A percentile compares a stretch with the other conserved stretches of the same genome.
Evolutionary conservation across 441 rosid genomes (phyloP).

Genomic region (Erodium trifolium): DNA sequence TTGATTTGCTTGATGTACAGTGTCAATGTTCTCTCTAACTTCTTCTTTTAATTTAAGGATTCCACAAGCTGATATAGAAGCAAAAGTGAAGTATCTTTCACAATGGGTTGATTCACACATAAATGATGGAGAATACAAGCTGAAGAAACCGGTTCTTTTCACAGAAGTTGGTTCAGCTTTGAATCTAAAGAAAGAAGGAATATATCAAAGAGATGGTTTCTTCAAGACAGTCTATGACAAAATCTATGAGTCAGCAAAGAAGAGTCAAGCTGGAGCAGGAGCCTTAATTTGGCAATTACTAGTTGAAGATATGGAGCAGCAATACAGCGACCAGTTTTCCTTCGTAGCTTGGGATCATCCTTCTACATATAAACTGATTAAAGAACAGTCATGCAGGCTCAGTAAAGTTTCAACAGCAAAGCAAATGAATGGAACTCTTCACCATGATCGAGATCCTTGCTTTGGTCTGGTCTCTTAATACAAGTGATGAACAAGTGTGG

Average conservation of each 20-base stretch:
- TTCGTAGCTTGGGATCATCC: slow-evolving; percentile 33
- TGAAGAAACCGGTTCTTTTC: slow-evolving; percentile 33
- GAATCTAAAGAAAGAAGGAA: slow-evolving; percentile 13
- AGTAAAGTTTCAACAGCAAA: slow-evolving; percentile 7
- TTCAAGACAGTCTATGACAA: slow-evolving; percentile 29
- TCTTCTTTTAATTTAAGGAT: slow-evolving; percentile 20
- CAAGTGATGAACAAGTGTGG: neutral
- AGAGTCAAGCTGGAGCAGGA: slow-evolving; percentile 36
- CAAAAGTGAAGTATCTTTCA: slow-evolving; percentile 27
- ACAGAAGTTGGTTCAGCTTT: slow-evolving; percentile 33
- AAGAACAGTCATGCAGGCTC: slow-evolving; percentile 34
- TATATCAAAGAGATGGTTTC: slow-evolving; percentile 24
- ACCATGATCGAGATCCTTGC: neutral
- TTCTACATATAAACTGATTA: slow-evolving; percentile 29
- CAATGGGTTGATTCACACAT: slow-evolving; percentile 35
- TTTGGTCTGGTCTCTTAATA: neutral
- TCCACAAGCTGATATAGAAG: slow-evolving; percentile 25
- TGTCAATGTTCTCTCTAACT: neutral
- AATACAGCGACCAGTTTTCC: slow-evolving; percentile 32
- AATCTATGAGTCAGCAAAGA: slow-evolving; percentile 35
- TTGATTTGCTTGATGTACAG: neutral
- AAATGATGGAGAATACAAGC: slow-evolving; percentile 23
- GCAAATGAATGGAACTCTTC: neutral
- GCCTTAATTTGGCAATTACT: slow-evolving; percentile 42
- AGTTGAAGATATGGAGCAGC: slow-evolving; percentile 28